Evolutionary conservation across 1,284 basidiomycete genomes (phyloP), one percentile per base, ranked within the genome.

Genomic region (Cystobasidium pallidum): DNA sequence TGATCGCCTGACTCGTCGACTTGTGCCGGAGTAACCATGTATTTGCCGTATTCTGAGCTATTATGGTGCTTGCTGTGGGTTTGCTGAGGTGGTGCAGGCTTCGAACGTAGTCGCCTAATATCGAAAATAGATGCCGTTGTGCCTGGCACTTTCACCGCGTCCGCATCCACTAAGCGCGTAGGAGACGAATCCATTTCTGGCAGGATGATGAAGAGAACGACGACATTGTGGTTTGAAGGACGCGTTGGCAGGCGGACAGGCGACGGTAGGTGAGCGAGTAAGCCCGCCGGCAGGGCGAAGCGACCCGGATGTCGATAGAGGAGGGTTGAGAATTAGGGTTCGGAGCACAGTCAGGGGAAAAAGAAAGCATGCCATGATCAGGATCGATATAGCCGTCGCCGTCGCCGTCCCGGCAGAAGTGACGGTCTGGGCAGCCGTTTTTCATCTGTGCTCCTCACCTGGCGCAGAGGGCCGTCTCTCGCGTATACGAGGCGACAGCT

Each of bases 21-120:
- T 21, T 19, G 45, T 47, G 15, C 17, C 45, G n/a, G 10, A 19
- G 10, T 47, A 26, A 17, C 3, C 15, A 19, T 6, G 43, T 45
- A 8, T 3, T 19, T 11, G 51, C n/a, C 13, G 51, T 19, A 28
- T 6, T 19, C 24, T 4, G 54, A 34, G 28, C 54, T 57, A 19
- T 19, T 21, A 19, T 57, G 30, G 10, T n/a, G 7, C 21, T 11
- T 10, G 11, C 4, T 3, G 10, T 3, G 47, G n/a, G 26, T 3
- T 30, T 64, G 62, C 24, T 64, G 62, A 19, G 62, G 62, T 41
- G 47, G 62, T 36, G 62, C 62, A n/a, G 62, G 62, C 62, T 64
- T 64, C 13, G 62, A 64, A 24, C 43, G 62, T n/a, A 64, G 39
- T 52, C 62, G 43, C 47, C 51, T 64, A 19, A 64, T 52, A 32